These are phyloP conservation scores for Panicum virgatum DNA, from an alignment of 202 grass and related monocot genomes.

Conservation along the genomic window DNA sequence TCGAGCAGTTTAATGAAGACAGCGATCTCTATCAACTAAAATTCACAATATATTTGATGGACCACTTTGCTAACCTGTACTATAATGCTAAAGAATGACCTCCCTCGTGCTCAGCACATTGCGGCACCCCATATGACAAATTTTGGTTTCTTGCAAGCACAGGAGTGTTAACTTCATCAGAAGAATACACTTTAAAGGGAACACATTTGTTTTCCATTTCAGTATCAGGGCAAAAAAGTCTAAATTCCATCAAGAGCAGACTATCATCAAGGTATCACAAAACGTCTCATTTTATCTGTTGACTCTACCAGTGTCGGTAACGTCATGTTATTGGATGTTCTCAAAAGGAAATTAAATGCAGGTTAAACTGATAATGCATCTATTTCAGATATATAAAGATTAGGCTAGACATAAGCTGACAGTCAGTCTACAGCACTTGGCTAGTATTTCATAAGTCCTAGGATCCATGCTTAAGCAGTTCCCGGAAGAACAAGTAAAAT, in stretches of 20 bases:
- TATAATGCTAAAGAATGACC: constrained; percentile 44
- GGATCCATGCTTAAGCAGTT: constrained; percentile 23
- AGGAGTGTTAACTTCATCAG: not conserved
- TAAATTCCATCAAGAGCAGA: not conserved
- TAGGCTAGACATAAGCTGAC: not conserved
- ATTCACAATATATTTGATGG: constrained; percentile 27
- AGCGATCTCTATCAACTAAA: constrained; percentile 48
- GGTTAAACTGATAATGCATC: not conserved
- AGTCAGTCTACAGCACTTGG: not conserved
- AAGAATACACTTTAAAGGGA: not conserved
- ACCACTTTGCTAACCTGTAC: constrained; percentile 33
- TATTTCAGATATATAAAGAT: not conserved
- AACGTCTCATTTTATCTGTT: constrained; percentile 7
- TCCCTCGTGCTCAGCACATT: not conserved
- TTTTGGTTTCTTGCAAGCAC: not conserved
- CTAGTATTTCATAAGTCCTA: not conserved
- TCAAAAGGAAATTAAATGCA: too few species aligned
- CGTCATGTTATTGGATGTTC: too few species aligned
- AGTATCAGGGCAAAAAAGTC: not conserved
- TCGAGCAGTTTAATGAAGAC: constrained; percentile 45
- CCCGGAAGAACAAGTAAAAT: not conserved
- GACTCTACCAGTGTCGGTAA: too few species aligned
- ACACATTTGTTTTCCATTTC: not conserved
- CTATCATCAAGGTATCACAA: not conserved
- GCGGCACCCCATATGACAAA: not conserved